These are phyloP conservation scores for Spergularia azorica DNA, from an alignment of 179 eudicot genomes.

Conservation along the genomic window DNA sequence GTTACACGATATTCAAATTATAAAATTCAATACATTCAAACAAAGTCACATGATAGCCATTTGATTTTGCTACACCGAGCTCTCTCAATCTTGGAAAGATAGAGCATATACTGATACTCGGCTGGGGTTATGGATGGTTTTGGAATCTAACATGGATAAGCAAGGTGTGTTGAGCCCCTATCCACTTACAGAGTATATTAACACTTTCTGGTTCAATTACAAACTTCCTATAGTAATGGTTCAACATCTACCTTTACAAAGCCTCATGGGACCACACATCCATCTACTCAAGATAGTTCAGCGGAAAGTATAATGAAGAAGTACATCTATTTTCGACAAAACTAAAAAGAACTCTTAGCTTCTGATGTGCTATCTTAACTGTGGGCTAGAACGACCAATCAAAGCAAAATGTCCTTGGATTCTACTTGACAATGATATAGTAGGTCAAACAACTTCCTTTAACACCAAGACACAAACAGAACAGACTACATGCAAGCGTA, in stretches of 20 bases:
- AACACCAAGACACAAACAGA: not conserved
- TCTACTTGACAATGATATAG: not conserved
- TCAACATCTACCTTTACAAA: not conserved
- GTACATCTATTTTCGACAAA: not conserved
- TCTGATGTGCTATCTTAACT: not conserved
- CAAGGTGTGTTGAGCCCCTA: conserved; percentile 4
- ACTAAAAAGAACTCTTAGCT: not conserved
- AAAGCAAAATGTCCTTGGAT: not conserved
- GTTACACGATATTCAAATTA: not conserved
- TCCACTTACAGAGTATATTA: not conserved
- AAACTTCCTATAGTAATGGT: not conserved
- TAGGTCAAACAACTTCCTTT: not conserved
- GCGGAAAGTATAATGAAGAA: not conserved
- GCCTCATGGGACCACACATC: not conserved
- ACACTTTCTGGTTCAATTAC: not conserved
- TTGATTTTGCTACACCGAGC: conserved; percentile 1
- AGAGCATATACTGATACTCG: not conserved
- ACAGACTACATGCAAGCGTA: not conserved
- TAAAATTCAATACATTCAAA: not conserved
- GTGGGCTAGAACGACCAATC: not conserved
- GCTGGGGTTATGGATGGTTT: not conserved
- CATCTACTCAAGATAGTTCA: not conserved
- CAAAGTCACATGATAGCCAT: not conserved
- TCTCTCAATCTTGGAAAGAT: not conserved
- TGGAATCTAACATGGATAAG: not conserved